A percentile compares a stretch with the other conserved stretches of the same genome.
Evolutionary conservation across 768 basidiomycete species (phyloP).

Genomic region (Rhodotorula diobovata): DNA sequence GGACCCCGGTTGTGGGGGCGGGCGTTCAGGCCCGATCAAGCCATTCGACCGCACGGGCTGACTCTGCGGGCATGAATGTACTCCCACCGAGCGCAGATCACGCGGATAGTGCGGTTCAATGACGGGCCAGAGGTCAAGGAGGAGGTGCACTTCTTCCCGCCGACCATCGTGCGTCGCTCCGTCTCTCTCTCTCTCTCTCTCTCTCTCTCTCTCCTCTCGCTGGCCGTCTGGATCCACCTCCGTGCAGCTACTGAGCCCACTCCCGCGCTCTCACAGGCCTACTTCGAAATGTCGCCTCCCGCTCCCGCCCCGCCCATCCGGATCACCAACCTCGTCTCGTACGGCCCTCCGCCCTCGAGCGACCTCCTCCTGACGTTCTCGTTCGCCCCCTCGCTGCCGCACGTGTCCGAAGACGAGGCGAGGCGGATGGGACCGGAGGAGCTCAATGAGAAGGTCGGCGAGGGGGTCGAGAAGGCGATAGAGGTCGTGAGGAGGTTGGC

Average conservation of each 20-base stretch:
- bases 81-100: background rate
- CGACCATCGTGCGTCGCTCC: slow-evolving; percentile 17
- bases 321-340: slow-evolving; percentile 29
- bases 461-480: slow-evolving; percentile 10
- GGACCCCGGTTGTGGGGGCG: too few species aligned
- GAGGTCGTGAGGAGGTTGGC: slow-evolving; percentile 13
- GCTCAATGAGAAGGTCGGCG: slow-evolving; percentile 18
- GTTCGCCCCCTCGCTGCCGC: slow-evolving; percentile 8
- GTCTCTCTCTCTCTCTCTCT: background rate
- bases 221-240: too few species aligned
- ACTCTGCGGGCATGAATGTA: background rate
- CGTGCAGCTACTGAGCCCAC: background rate
- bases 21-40: too few species aligned
- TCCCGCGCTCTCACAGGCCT: background rate
- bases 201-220: background rate
- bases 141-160: background rate
- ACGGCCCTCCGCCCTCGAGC: slow-evolving; percentile 9
- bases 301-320: background rate
- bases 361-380: slow-evolving; percentile 32
- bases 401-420: background rate
- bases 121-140: slow-evolving; percentile 7
- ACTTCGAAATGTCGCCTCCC: slow-evolving; percentile 8
- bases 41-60: too few species aligned
- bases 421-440: background rate
- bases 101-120: slow-evolving; percentile 5